Evolutionary conservation across 768 basidiomycete species (phyloP).

Genomic region (Amanita jacksonii): DNA sequence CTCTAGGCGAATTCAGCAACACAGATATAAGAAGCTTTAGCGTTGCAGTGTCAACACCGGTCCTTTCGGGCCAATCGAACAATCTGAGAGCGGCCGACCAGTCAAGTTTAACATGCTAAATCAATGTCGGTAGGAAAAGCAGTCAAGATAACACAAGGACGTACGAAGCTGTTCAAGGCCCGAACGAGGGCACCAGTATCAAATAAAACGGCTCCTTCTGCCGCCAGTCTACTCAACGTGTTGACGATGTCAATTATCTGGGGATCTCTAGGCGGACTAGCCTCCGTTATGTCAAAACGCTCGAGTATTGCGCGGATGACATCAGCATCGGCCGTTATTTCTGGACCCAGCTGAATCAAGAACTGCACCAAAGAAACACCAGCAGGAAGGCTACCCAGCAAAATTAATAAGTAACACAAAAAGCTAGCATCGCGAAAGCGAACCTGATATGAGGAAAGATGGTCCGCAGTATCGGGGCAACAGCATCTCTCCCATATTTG

Average conservation of each 20-base stretch:
- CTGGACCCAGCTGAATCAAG: constrained; percentile 69
- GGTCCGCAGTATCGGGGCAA: constrained; percentile 63
- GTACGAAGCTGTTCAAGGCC: constrained; percentile 64
- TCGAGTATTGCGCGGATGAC: constrained; percentile 57
- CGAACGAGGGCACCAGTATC: constrained; percentile 70
- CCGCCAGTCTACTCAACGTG: constrained; percentile 54
- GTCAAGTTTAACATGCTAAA: constrained; percentile 55
- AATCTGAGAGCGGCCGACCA: constrained; percentile 80
- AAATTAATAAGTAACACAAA: constrained; percentile 8
- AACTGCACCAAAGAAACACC: constrained; percentile 66
- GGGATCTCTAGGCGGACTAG: constrained; percentile 59
- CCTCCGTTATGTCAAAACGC: constrained; percentile 68
- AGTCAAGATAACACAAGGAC: constrained; percentile 20
- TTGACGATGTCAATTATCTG: constrained; percentile 68
- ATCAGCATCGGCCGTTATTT: constrained; percentile 68
- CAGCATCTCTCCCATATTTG: constrained; percentile 72
- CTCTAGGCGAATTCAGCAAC: constrained; percentile 72
- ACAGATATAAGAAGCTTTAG: constrained; percentile 85
- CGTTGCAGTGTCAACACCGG: constrained; percentile 82
- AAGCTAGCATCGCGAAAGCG: constrained; percentile 10
- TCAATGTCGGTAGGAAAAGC: constrained; percentile 9
- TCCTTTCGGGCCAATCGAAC: constrained; percentile 79
- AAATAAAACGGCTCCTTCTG: constrained; percentile 63
- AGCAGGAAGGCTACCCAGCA: constrained; percentile 44
- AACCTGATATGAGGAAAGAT: constrained; percentile 72